Evolutionary conservation across 306 rosid genomes (phyloP).

Genomic region (Fragaria iinumae): DNA sequence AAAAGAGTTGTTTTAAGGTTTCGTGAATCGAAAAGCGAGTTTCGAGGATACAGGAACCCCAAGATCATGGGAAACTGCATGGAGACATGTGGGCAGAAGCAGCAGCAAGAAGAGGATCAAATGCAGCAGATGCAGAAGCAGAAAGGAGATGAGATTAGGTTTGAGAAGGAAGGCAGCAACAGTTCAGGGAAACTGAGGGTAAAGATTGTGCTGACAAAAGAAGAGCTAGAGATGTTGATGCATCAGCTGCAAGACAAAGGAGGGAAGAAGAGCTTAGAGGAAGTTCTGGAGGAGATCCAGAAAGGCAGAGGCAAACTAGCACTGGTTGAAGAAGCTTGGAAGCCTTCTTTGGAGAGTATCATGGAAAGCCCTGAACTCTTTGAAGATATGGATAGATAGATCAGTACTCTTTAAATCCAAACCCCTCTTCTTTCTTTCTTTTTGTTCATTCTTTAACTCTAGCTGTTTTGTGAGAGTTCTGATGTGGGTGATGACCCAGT

Average conservation of each 20-base stretch:
- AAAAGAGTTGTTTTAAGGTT: not conserved
- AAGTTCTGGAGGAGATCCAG: conserved; percentile 53
- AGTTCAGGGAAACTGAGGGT: conserved; percentile 40
- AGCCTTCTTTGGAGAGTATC: conserved; percentile 80
- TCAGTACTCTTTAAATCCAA: not conserved
- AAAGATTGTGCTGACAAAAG: conserved; percentile 68
- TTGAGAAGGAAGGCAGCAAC: conserved; percentile 13
- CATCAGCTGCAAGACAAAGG: conserved; percentile 44
- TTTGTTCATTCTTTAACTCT: not conserved
- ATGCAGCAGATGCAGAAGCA: conserved; percentile 21
- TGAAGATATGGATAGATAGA: conserved; percentile 37
- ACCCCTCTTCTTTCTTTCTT: not conserved
- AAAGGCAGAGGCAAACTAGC: conserved; percentile 36
- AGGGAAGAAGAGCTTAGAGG: conserved; percentile 49
- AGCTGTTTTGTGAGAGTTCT: conserved; percentile 13
- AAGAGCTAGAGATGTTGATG: conserved; percentile 71
- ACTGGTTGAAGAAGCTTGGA: conserved; percentile 47
- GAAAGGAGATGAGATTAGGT: conserved; percentile 9
- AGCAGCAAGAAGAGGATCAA: conserved; percentile 24
- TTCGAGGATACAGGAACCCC: not conserved
- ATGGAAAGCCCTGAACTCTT: conserved; percentile 65
- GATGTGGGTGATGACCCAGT: conserved; percentile 22
- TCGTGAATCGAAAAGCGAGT: not conserved
- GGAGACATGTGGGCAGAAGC: conserved; percentile 39
- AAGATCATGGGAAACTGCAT: conserved; percentile 72